A percentile compares a stretch with the other conserved stretches of the same genome.
Conservation (phyloP, 805 yeast genomes). For the Candida sithepensis region DNA sequence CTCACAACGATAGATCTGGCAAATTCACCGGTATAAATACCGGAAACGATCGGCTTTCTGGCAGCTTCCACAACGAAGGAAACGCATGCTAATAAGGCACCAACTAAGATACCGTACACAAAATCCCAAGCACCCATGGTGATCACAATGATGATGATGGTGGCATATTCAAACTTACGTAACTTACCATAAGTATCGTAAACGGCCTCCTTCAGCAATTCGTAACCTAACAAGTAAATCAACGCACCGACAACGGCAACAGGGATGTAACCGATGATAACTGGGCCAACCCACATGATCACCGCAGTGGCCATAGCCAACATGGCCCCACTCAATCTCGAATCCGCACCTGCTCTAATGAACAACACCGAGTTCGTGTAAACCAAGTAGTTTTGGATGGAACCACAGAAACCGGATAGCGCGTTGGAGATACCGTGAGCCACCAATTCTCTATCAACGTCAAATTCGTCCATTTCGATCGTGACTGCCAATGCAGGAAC, state of each 20-base stretch:
- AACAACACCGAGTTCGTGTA: slow-evolving; percentile 91
- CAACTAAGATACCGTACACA: slow-evolving; percentile 87
- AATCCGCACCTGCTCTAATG: slow-evolving; percentile 92
- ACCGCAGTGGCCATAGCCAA: slow-evolving; percentile 76
- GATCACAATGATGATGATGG: slow-evolving; percentile 81
- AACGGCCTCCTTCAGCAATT: slow-evolving; percentile 79
- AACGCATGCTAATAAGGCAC: slow-evolving; percentile 86
- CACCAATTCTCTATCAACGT: slow-evolving; percentile 87
- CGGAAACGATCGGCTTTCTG: slow-evolving; percentile 73
- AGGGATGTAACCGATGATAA: slow-evolving; percentile 89
- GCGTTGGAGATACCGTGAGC: slow-evolving; percentile 94
- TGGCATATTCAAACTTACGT: slow-evolving; percentile 72
- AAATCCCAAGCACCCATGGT: slow-evolving; percentile 96
- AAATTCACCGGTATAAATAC: slow-evolving; percentile 79
- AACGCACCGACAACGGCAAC: slow-evolving; percentile 94
- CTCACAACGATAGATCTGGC: slow-evolving; percentile 91
- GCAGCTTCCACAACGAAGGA: slow-evolving; percentile 95
- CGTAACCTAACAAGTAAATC: slow-evolving; percentile 88
- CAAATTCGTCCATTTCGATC: slow-evolving; percentile 77
- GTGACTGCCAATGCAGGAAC: slow-evolving; percentile 97
- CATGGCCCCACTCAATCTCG: slow-evolving; percentile 84
- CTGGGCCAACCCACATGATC: slow-evolving; percentile 87
- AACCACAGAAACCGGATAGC: slow-evolving; percentile 77
- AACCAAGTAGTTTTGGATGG: slow-evolving; percentile 91
- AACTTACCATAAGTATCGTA: slow-evolving; percentile 81